phyloP scores from a whole-genome alignment of 2,329 filamentous ascomycete species.

The Fusarium coicis region DNA sequence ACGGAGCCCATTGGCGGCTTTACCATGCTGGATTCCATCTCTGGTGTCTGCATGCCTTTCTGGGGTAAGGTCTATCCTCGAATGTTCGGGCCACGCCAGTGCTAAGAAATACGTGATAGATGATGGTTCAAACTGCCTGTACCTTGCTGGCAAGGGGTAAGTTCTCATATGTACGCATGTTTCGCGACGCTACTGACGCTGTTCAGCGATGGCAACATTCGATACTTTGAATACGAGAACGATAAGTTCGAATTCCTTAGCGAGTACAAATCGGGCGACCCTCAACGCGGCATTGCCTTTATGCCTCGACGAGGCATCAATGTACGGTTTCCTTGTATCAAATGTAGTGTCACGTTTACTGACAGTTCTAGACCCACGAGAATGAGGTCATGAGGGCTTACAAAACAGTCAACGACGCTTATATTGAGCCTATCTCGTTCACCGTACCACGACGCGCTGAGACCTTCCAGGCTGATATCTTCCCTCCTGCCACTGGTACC shows the following conservation, averaged over 20 bases:
- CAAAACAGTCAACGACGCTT: conserved; percentile 95
- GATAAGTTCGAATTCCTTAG: conserved; percentile 98
- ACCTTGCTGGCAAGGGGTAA: conserved; percentile 96
- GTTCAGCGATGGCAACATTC: conserved; percentile 92
- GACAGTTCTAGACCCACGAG: conserved; percentile 76
- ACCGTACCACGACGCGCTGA: conserved; percentile 94
- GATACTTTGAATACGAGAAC: conserved; percentile 98
- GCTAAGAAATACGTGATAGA: conserved; percentile 59
- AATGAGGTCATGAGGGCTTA: conserved; percentile 96
- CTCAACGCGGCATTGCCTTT: conserved; percentile 94
- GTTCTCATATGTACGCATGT: conserved; percentile 44
- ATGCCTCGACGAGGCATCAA: conserved; percentile 95
- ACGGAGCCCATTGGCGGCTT: conserved; percentile 91
- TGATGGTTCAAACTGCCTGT: conserved; percentile 93
- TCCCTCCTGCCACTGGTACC: conserved; percentile 82
- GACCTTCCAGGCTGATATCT: conserved; percentile 97
- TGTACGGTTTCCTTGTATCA: conserved; percentile 57
- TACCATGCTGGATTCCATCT: conserved; percentile 91
- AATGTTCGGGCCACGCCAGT: neutral
- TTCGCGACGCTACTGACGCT: conserved; percentile 19
- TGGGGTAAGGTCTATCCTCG: conserved; percentile 72
- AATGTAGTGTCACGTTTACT: conserved; percentile 22
- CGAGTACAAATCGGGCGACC: conserved; percentile 96
- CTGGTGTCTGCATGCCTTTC: conserved; percentile 98
- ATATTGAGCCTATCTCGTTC: conserved; percentile 97